Conservation (phyloP, 2,329 filamentous ascomycete genomes). For the Calonectria pteridis region DNA sequence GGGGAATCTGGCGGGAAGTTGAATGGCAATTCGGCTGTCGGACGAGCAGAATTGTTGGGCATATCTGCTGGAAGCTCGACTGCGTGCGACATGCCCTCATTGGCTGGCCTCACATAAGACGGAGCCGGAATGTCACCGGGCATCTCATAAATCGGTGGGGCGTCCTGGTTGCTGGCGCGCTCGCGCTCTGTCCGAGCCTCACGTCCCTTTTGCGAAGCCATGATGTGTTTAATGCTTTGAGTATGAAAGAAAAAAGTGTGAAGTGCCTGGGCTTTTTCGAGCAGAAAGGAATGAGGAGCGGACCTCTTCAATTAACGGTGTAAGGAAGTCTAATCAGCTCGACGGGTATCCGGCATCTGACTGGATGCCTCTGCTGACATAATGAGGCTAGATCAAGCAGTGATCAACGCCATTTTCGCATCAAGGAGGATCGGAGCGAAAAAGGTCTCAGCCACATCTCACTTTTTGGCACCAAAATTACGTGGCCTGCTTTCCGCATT, state of each 20-base stretch:
- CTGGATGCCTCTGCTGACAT: neutral
- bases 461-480: neutral
- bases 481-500: neutral
- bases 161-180: neutral
- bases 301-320: neutral
- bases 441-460: neutral
- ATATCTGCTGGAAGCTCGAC: neutral
- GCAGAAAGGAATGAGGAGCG: neutral
- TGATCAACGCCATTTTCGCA: slow-evolving; percentile 3
- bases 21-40: slow-evolving; percentile 53
- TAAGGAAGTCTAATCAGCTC: neutral
- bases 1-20: slow-evolving; percentile 52
- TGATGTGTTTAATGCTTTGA: neutral
- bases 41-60: slow-evolving; percentile 20
- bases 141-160: slow-evolving; percentile 17
- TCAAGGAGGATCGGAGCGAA: neutral
- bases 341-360: neutral
- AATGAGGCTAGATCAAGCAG: neutral
- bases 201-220: slow-evolving; percentile 17
- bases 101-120: neutral
- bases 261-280: neutral
- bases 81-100: neutral
- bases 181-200: slow-evolving; percentile 18
- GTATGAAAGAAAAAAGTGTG: neutral
- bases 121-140: neutral